A percentile compares a stretch with the other conserved stretches of the same genome.
These are phyloP conservation scores for Aristolochia contorta DNA, from an alignment of 164 flowering plant genomes.

Conservation along the genomic window DNA sequence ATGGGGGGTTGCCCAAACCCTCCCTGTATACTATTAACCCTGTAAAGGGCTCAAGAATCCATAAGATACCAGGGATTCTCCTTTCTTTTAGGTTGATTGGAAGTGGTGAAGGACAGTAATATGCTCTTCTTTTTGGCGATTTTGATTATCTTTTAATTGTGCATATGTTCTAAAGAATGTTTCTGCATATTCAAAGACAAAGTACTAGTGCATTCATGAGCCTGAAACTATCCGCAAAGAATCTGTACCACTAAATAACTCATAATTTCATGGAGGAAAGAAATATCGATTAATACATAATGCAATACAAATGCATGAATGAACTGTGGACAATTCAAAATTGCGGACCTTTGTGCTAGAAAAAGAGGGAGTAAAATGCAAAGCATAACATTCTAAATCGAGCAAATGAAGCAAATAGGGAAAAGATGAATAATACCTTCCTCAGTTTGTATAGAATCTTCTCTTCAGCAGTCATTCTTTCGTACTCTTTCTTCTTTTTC, in stretches of 20 bases:
- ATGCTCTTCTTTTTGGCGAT: background rate
- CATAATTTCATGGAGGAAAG: too few relatives aligned
- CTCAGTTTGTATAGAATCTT: slow-evolving; percentile 66
- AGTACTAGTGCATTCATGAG: background rate
- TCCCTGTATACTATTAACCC: background rate
- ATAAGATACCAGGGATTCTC: background rate
- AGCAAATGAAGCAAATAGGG: background rate
- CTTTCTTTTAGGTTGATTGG: background rate
- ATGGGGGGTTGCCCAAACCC: background rate
- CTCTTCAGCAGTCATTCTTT: slow-evolving; percentile 90
- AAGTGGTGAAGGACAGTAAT: background rate
- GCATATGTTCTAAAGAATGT: too few relatives aligned
- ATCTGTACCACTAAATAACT: too few relatives aligned
- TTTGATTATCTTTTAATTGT: background rate
- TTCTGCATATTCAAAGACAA: background rate
- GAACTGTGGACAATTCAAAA: too few relatives aligned
- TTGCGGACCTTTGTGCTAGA: too few relatives aligned
- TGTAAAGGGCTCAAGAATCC: background rate
- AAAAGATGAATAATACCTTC: slow-evolving; percentile 36
- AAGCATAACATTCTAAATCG: background rate
- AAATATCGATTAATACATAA: too few relatives aligned
- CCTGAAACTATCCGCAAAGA: too few relatives aligned
- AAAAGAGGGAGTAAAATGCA: too few relatives aligned
- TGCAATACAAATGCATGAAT: too few relatives aligned
- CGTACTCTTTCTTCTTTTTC: slow-evolving; percentile 83